These are phyloP conservation scores for Elsinoe batatas DNA, from an alignment of 2,329 filamentous ascomycete species.

Conservation along the genomic window DNA sequence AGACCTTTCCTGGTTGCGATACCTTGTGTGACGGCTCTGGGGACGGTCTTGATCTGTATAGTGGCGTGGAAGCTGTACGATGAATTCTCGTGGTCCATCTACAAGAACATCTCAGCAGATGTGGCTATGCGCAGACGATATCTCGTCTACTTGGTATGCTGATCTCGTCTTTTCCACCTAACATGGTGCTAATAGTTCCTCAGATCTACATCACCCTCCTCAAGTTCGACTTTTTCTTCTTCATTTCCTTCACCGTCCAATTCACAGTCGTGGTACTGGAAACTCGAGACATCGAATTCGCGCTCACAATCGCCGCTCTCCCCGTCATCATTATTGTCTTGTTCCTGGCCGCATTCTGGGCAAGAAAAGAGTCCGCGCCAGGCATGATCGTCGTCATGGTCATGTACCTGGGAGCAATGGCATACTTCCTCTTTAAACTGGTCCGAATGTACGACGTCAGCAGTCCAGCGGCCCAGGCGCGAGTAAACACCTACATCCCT, in stretches of 20 bases:
- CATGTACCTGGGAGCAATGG: conserved; percentile 79
- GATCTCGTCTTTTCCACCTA: not conserved
- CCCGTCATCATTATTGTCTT: conserved; percentile 86
- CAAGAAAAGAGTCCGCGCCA: conserved; percentile 66
- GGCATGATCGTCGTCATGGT: conserved; percentile 71
- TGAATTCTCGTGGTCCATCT: conserved; percentile 98
- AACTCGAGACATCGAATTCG: conserved; percentile 63
- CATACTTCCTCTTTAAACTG: conserved; percentile 97
- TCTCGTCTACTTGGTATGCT: conserved; percentile 79
- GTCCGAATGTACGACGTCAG: conserved; percentile 77
- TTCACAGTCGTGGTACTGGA: conserved; percentile 83
- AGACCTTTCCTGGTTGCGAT: conserved; percentile 74
- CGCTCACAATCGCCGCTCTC: conserved; percentile 77
- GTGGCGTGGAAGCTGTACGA: conserved; percentile 93
- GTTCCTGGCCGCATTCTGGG: conserved; percentile 73
- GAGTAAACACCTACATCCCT: conserved; percentile 54
- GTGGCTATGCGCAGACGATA: conserved; percentile 94
- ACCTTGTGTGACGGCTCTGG: conserved; percentile 70
- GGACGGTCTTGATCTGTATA: conserved; percentile 62
- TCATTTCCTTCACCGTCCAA: conserved; percentile 95
- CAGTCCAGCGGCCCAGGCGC: conserved; percentile 18
- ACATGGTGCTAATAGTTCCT: not conserved
- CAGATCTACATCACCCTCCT: conserved; percentile 95
- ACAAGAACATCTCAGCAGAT: conserved; percentile 98
- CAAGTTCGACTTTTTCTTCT: conserved; percentile 99